Conservation (phyloP, 73 alveolate species). For the Paramecium biaurelia region DNA sequence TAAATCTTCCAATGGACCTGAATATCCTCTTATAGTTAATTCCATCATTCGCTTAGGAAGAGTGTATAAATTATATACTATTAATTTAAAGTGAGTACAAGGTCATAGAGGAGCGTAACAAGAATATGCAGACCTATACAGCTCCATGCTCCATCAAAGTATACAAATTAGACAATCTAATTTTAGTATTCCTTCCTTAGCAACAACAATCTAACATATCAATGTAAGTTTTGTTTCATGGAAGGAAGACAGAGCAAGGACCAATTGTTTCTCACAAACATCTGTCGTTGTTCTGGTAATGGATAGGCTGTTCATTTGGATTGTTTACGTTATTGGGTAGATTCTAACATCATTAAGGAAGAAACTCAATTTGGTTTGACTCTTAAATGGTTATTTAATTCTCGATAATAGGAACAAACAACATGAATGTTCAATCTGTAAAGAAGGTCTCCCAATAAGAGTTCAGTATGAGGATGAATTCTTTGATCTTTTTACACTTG, state of each 20-base stretch:
- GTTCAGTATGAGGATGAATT: background rate
- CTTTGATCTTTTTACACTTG: conserved; percentile 23
- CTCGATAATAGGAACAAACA: background rate
- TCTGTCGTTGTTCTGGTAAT: conserved; percentile 35
- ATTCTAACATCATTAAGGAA: background rate
- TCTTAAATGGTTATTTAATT: background rate
- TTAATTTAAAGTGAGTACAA: conserved; percentile 6
- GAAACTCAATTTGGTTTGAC: conserved; percentile 25
- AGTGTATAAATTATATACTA: background rate
- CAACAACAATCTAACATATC: background rate
- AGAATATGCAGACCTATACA: background rate
- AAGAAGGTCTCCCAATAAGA: conserved; percentile 20
- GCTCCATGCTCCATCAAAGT: background rate
- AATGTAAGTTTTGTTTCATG: conserved; percentile 48
- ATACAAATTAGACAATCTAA: background rate
- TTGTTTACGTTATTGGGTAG: conserved; percentile 15
- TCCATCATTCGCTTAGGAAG: conserved; percentile 24
- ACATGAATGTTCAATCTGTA: conserved; percentile 21
- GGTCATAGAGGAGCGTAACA: conserved; percentile 25
- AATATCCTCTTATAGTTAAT: conserved; percentile 4
- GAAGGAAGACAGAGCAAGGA: conserved; percentile 42
- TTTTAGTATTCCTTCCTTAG: background rate
- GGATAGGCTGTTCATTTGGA: conserved; percentile 44
- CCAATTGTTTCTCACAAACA: background rate
- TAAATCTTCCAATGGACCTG: background rate